Conservation (phyloP, 2,329 filamentous ascomycete species). For the Canariomyces notabilis region DNA sequence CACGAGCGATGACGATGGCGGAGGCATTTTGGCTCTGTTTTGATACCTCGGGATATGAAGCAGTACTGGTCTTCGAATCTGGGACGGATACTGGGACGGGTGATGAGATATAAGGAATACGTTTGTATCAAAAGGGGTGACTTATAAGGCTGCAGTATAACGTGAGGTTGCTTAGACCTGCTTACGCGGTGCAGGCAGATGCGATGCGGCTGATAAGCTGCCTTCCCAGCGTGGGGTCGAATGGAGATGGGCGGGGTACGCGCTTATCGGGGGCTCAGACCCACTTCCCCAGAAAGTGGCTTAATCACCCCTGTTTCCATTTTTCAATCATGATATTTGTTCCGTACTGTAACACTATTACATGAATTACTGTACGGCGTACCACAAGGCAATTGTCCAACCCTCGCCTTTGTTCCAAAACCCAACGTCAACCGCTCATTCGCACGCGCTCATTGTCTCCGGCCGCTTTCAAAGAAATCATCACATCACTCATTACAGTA, state of each 20-base stretch:
- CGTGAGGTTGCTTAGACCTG: constrained; percentile 13
- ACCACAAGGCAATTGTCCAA: not conserved
- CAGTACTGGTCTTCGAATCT: too few species aligned
- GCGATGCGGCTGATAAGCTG: constrained; percentile 2
- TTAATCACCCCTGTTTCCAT: too few species aligned
- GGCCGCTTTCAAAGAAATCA: not conserved
- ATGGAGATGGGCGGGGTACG: constrained; percentile 2
- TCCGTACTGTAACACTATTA: too few species aligned
- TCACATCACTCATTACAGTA: not conserved
- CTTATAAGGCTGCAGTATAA: not conserved
- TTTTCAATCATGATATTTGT: too few species aligned
- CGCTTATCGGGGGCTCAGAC: not conserved
- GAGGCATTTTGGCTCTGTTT: constrained; percentile 18
- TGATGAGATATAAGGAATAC: too few species aligned
- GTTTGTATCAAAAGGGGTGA: too few species aligned
- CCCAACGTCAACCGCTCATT: not conserved
- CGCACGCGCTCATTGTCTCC: not conserved
- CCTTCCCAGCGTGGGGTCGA: constrained; percentile 5
- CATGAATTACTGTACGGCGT: too few species aligned
- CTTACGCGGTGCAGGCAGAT: constrained; percentile 6
- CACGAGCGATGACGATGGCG: constrained; percentile 15
- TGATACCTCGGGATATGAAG: too few species aligned
- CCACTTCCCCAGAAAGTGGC: not conserved
- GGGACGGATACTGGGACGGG: too few species aligned
- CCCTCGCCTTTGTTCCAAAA: not conserved